Base-by-base conservation (phyloP, 2,329 filamentous ascomycete genomes). In the Triangularia setosa region DNA sequence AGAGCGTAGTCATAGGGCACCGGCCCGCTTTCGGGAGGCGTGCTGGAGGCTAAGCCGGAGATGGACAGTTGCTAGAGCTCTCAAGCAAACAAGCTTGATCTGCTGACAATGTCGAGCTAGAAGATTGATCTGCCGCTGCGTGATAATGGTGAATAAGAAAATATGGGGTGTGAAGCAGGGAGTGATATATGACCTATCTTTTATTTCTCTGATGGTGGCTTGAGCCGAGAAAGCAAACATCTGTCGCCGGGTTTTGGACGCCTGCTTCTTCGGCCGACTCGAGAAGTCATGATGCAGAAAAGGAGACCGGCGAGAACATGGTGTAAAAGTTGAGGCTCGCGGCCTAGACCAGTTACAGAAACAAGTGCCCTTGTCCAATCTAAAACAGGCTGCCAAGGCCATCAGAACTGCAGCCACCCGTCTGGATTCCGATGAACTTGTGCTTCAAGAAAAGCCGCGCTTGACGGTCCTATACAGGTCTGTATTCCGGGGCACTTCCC, bases 391-490 rank as follows among this genome's bases (percentile, higher is more conserved):
- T 18, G 25, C 52, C 21, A 55, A 28, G 40, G 58, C 40, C 58
- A n/a, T 53, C 40, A 60, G 18, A 53, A 52, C 44, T 56, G 55
- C 40, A 59, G 58, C 65, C 63, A 64, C 54, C 28, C 58, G 58
- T 28, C 12, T 12, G 35, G 16, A 44, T 27, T 24, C 23, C 57
- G 33, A 24, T 44, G 30, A 58, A 48, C 62, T 3, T 23, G 27
- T 59, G 18, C 14, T 57, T 30, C n/a, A 23, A 40, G 44, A 60
- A 14, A 25, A 60, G n/a, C 53, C 23, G 30, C 35, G 24, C 52
- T 61, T 55, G 52, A 48, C 60, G 58, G 58, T 8, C 59, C 55
- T 55, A 44, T 57, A 53, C 27, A 16, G 57, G 23, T 52, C 23
- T 55, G 55, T 55, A 28, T 9, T 7, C 24, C 63, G 58, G 63